Base-by-base conservation (phyloP, 352 stramenopile species). In the Globisporangium okanoganense region DNA sequence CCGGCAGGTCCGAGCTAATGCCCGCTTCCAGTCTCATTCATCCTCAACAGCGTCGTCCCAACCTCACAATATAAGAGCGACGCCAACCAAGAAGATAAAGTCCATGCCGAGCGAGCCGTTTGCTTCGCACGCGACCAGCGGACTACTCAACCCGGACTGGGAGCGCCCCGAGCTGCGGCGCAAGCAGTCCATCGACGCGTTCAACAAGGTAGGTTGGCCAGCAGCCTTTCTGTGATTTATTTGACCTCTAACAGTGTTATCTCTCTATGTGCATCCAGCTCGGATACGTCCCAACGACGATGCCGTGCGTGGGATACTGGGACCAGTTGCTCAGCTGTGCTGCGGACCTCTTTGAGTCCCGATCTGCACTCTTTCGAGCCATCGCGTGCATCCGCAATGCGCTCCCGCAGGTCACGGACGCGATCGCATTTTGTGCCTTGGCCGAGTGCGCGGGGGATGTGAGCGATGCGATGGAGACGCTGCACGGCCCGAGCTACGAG, bases 161-260 rank as follows among this genome's bases (percentile, higher is more conserved):
- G 65, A 85, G 13, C 76, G 75, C 2, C 70, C 78, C 0, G 79
- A 89, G 18, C 49, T 86, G 27, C 69, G 74, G 22, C 75, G 82
- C 22, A 75, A 81, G n/a, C 74, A 85, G 13, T 88, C 79, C 7
- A 88, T 91, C 73, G 78, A 86, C 14, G 64, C 72, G 5, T 80
- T 73, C 73, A 70, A 70, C 16, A 73, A 78, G 62, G 73, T 82
- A 65, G 27, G 55, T 52, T n/a, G 14, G 16, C 12, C 29, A 33
- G 36, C 31, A 45, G 20, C 27, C 20, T 7, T 36, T n/a, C 22
- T 60, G 2, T 54, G 43, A 18, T 33, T 45, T 47, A 22, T 9
- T 13, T 5, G 20, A 38, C 20, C 40, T 25, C 27, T 38, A 54
- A 44, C 25, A 22, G 12, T 61, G 44, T 29, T 10, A 10, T 29